Conservation (phyloP, 2,329 filamentous ascomycete species). For the Aureobasidium musti region DNA sequence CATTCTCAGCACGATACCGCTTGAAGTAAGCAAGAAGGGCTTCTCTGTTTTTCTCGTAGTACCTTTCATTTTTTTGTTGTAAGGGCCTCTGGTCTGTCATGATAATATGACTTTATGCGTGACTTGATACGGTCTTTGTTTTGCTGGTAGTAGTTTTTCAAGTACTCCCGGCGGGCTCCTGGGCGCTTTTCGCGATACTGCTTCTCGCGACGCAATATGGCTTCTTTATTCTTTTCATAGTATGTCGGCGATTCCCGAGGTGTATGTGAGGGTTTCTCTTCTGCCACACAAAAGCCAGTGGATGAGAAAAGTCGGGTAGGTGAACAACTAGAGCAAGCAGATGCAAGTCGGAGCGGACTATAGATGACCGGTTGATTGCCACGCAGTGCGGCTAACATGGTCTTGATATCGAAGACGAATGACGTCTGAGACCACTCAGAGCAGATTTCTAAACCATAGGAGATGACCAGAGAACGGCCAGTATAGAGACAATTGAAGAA, state of each 20-base stretch:
- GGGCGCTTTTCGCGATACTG: neutral
- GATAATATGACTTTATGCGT: neutral
- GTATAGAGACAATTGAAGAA: too few relatives aligned
- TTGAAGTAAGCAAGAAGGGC: neutral
- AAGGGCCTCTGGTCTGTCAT: neutral
- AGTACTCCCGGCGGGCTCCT: neutral
- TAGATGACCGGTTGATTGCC: neutral
- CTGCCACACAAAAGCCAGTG: neutral
- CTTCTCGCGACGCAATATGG: neutral
- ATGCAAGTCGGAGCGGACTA: neutral
- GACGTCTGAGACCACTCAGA: neutral
- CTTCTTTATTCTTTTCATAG: neutral
- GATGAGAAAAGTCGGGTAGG: neutral
- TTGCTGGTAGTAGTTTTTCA: neutral
- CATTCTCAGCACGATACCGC: neutral
- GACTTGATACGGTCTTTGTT: neutral
- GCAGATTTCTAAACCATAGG: too few relatives aligned
- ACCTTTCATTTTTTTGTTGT: too few relatives aligned
- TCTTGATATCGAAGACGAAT: too few relatives aligned
- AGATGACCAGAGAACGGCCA: too few relatives aligned
- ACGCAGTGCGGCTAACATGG: neutral
- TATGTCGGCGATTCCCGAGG: neutral
- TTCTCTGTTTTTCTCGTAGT: neutral
- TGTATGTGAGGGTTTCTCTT: neutral
- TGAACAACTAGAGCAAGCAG: neutral